These are phyloP conservation scores for Yarrowia hollandica DNA, from an alignment of 805 yeast genomes.

Conservation along the genomic window DNA sequence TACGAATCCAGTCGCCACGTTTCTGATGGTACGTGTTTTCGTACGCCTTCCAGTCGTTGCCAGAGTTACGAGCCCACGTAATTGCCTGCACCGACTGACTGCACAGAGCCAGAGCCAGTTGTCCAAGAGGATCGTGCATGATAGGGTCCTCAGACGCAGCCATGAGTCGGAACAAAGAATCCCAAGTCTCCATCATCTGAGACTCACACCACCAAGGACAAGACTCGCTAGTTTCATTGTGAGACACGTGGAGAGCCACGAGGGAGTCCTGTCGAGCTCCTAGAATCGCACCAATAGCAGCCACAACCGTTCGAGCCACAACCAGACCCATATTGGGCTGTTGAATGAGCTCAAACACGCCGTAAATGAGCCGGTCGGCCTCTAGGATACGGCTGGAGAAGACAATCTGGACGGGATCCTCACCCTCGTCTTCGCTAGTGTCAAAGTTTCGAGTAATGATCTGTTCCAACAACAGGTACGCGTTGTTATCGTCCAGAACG, in stretches of 20 bases:
- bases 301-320: not conserved
- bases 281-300: not conserved
- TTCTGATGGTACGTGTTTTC: slow-evolving; percentile 36
- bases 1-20: slow-evolving; percentile 57
- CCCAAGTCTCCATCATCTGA: slow-evolving; percentile 19
- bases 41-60: slow-evolving; percentile 5
- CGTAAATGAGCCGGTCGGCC: not conserved
- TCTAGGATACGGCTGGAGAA: slow-evolving; percentile 1
- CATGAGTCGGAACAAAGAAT: slow-evolving; percentile 1
- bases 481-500: slow-evolving; percentile 7
- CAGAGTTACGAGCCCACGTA: not conserved
- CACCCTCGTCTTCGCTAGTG: not conserved
- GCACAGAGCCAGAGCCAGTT: not conserved
- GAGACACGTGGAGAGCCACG: not conserved
- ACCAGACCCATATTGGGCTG: not conserved
- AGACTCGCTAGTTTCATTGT: not conserved
- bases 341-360: not conserved
- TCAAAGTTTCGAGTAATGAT: not conserved
- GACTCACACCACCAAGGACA: slow-evolving; percentile 7
- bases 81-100: not conserved
- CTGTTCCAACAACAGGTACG: slow-evolving; percentile 2
- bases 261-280: not conserved
- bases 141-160: not conserved
- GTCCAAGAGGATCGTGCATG: not conserved
- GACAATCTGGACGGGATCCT: not conserved